Evolutionary conservation across 1,284 basidiomycete species (phyloP), one percentile per base, ranked within the genome.

Genomic region (Sporisorium graminicola): DNA sequence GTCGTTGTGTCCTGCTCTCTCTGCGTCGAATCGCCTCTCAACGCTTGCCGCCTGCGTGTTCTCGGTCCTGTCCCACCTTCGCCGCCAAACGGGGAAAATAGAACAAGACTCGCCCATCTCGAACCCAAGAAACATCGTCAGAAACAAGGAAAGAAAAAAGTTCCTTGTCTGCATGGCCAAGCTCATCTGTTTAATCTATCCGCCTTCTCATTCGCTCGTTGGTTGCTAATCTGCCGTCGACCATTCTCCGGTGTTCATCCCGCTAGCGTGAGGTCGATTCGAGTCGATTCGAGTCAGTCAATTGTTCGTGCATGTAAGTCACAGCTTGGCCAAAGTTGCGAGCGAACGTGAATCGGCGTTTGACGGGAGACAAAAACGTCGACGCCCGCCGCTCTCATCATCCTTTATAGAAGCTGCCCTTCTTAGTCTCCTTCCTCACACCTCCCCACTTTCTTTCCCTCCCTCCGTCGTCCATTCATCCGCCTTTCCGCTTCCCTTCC

Each of bases 401-500:
- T 29, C 18, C 51, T 37, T 53, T 53, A 53, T 53, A 27, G 24
- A 9, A 27, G 40, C 24, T 24, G 35, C 31, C 18, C 4, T 24
- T 35, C 27, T 14, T 42, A 31, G 4, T 16, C 14, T 27, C 22
- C 29, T n/a, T 16, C 29, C 37, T 4, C 5, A 16, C 29, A 4
- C 18, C n/a, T 20, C 40, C 29, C 22, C 24, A 16, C 42, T 35
- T 16, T 29, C 14, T 35, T 82, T 82, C 70, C 73, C 13, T 43
- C 88, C 68, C 42, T 44, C 43, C 53, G 18, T 14, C 42, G 22
- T 47, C 44, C 33, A 37, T 29, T 27, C 47, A 18, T 31, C 18
- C 49, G 13, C 40, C 51, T 20, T 83, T 85, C 42, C 80, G 82
- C 84, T 66, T 79, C 85, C 71, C 86, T 68, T 63, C 73, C 24